A percentile compares a stretch with the other conserved stretches of the same genome.
Evolutionary conservation across 176 grass and related monocot genomes (phyloP).

Genomic region (Triticum timopheevii): DNA sequence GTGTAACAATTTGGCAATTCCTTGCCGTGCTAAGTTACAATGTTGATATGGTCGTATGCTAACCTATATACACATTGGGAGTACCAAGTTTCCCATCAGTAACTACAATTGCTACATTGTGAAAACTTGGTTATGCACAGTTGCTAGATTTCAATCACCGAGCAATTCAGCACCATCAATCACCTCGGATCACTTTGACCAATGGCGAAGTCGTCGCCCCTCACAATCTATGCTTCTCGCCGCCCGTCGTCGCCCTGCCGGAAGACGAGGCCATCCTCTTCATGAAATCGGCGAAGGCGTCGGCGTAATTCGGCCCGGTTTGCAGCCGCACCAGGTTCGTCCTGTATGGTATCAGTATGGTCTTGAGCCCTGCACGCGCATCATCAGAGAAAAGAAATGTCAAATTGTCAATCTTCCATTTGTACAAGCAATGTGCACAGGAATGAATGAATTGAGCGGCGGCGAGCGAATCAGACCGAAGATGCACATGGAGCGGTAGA

Average conservation of each 20-base stretch:
- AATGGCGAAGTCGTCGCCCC: neutral
- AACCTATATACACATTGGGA: constrained; percentile 27
- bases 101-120: constrained; percentile 7
- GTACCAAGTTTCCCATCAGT: neutral
- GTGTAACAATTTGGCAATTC: neutral
- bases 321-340: constrained; percentile 83
- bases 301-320: constrained; percentile 49
- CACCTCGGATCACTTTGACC: neutral
- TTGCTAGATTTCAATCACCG: neutral
- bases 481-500: constrained; percentile 92
- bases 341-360: constrained; percentile 86
- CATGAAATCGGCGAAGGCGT: constrained; percentile 55
- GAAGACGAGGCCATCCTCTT: constrained; percentile 58
- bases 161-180: neutral
- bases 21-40: neutral
- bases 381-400: neutral
- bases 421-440: neutral
- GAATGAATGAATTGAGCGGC: too few species aligned
- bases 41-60: neutral
- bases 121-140: constrained; percentile 32
- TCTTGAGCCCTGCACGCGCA: constrained; percentile 69
- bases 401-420: neutral
- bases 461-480: constrained; percentile 29
- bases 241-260: constrained; percentile 36
- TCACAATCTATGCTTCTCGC: constrained; percentile 64